These are phyloP conservation scores for Garcia nutans DNA, from an alignment of 345 rosid genomes.

Conservation along the genomic window DNA sequence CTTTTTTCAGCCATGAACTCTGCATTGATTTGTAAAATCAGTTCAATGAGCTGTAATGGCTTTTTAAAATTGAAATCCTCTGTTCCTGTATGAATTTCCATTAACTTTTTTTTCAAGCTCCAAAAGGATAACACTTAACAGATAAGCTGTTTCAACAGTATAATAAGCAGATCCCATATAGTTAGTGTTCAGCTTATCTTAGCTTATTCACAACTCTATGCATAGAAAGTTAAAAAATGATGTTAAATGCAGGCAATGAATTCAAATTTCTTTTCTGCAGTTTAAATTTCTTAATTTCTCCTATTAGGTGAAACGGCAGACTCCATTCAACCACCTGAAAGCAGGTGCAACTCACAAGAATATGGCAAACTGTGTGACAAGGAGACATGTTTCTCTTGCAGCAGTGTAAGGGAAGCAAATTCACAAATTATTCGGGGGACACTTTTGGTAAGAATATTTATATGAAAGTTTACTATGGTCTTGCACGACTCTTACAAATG, in stretches of 20 bases:
- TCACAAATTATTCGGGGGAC: constrained; percentile 84
- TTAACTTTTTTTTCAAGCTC: not conserved
- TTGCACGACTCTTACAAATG: not conserved
- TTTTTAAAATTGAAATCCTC: not conserved
- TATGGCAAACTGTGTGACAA: constrained; percentile 50
- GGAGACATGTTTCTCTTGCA: constrained; percentile 74
- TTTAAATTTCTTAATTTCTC: not conserved
- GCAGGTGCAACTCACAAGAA: constrained; percentile 51
- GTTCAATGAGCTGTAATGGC: not conserved
- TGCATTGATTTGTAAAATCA: not conserved
- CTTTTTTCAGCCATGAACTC: not conserved
- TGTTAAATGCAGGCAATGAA: not conserved
- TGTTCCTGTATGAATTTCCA: not conserved
- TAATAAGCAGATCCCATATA: not conserved
- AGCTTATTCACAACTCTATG: not conserved
- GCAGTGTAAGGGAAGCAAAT: constrained; percentile 59
- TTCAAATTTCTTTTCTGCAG: not conserved
- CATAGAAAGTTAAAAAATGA: not conserved
- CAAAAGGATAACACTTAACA: not conserved
- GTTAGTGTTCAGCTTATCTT: not conserved
- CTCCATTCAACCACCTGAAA: constrained; percentile 64
- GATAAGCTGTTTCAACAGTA: not conserved
- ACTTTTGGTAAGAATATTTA: constrained; percentile 59
- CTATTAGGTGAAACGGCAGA: constrained; percentile 71
- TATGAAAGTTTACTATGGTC: not conserved